Evolutionary conservation across 768 basidiomycete species (phyloP).

Genomic region (Lactarius quietus): DNA sequence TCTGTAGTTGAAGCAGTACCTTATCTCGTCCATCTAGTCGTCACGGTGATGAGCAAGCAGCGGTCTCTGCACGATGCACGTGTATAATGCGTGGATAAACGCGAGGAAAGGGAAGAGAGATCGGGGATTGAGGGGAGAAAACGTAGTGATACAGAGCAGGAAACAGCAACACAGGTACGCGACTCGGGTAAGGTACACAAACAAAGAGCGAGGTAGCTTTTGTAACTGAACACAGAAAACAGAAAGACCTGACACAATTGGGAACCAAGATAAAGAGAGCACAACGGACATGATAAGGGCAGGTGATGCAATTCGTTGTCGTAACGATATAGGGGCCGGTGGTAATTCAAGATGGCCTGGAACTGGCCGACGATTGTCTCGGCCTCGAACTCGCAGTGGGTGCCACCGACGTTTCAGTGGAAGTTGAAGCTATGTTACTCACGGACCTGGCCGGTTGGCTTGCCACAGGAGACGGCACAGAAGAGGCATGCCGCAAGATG

Average conservation of each 20-base stretch:
- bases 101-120: not conserved
- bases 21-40: not conserved
- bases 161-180: not conserved
- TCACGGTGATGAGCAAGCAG: not conserved
- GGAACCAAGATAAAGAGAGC: conserved; percentile 6
- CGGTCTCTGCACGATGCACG: no score
- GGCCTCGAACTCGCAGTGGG: not conserved
- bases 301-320: not conserved
- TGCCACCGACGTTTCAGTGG: not conserved
- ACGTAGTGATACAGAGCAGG: conserved; percentile 12
- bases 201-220: no score
- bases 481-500: conserved; percentile 55
- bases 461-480: conserved; percentile 28
- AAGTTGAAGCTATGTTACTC: not conserved
- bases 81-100: not conserved
- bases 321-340: not conserved
- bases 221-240: not conserved
- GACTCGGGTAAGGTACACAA: no score
- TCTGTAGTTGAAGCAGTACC: not conserved
- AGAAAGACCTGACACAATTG: not conserved
- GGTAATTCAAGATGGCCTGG: not conserved
- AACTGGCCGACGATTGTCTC: not conserved
- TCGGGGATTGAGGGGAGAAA: not conserved
- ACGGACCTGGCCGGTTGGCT: not conserved
- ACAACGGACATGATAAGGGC: not conserved